These are phyloP conservation scores for Cutaneotrichosporon sp. DNA, from an alignment of 1,284 basidiomycete species.

Conservation along the genomic window DNA sequence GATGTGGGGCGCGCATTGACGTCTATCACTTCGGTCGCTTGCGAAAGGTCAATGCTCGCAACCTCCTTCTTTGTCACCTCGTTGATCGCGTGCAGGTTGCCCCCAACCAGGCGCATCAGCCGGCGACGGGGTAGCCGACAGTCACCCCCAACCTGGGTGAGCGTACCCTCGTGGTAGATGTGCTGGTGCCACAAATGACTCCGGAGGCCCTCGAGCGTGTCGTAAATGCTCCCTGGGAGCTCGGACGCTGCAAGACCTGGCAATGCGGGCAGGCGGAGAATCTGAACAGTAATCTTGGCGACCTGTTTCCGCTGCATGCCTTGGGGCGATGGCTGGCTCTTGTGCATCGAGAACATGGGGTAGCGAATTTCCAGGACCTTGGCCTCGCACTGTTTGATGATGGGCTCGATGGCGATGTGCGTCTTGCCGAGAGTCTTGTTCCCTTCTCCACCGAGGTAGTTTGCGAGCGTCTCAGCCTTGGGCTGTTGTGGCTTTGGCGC, in stretches of 20 bases:
- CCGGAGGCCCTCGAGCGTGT: constrained; percentile 80
- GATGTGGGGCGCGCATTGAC: constrained; percentile 44
- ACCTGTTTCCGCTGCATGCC: constrained; percentile 54
- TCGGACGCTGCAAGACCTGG: constrained; percentile 71
- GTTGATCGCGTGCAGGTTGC: constrained; percentile 82
- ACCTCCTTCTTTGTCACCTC: constrained; percentile 89
- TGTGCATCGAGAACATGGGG: constrained; percentile 66
- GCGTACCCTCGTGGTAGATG: constrained; percentile 82
- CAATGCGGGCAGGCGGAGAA: constrained; percentile 83
- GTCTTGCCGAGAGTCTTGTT: constrained; percentile 63
- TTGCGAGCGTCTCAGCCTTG: constrained; percentile 60
- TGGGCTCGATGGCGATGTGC: constrained; percentile 78
- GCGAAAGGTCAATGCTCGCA: constrained; percentile 83
- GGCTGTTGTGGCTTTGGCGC: constrained; percentile 20
- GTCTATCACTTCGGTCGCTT: constrained; percentile 72
- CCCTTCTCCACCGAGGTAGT: constrained; percentile 70
- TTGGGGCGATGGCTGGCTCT: constrained; percentile 25
- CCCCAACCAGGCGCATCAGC: constrained; percentile 78
- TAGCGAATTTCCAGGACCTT: constrained; percentile 75
- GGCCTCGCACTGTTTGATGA: constrained; percentile 72
- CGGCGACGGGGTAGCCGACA: constrained; percentile 86
- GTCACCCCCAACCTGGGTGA: constrained; percentile 95
- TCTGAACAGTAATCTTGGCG: constrained; percentile 74
- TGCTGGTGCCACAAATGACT: constrained; percentile 87
- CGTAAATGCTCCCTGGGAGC: constrained; percentile 85